A percentile compares a stretch with the other conserved stretches of the same genome.
phyloP scores from a whole-genome alignment of 495 filamentous ascomycete genomes.

The Zalerion maritima region DNA sequence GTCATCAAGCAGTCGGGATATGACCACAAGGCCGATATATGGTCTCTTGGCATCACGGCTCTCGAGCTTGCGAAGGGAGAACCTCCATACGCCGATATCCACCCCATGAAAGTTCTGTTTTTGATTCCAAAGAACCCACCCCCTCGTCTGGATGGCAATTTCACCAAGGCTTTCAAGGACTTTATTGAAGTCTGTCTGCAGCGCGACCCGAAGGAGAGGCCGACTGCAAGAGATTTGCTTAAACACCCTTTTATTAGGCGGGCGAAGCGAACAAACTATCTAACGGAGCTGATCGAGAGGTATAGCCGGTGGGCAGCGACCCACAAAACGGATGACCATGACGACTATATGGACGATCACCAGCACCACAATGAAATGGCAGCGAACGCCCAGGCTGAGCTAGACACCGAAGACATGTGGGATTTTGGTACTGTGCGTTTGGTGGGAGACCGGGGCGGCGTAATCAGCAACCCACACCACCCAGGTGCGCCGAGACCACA shows the following conservation, averaged over 20 bases:
- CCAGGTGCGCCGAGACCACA: too few species aligned
- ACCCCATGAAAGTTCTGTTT: slow-evolving; percentile 98
- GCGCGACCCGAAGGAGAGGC: slow-evolving; percentile 75
- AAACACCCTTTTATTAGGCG: slow-evolving; percentile 79
- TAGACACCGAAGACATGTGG: slow-evolving; percentile 74
- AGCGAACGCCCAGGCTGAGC: slow-evolving; percentile 12
- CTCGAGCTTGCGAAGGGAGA: slow-evolving; percentile 87
- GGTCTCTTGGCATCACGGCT: slow-evolving; percentile 96
- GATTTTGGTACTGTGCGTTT: slow-evolving; percentile 88
- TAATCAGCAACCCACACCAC: slow-evolving; percentile 28
- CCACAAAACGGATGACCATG: slow-evolving; percentile 51
- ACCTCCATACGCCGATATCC: slow-evolving; percentile 90
- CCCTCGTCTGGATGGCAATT: slow-evolving; percentile 69
- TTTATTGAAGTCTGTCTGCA: slow-evolving; percentile 80
- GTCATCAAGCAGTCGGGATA: slow-evolving; percentile 98
- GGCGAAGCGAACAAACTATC: slow-evolving; percentile 78
- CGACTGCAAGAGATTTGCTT: slow-evolving; percentile 74
- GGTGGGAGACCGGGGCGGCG: slow-evolving; percentile 38
- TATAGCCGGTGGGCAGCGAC: slow-evolving; percentile 71
- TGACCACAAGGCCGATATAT: slow-evolving; percentile 97
- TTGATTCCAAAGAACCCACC: slow-evolving; percentile 91
- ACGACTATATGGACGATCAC: slow-evolving; percentile 29
- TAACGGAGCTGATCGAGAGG: slow-evolving; percentile 87
- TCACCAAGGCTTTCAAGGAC: slow-evolving; percentile 82
- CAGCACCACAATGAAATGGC: slow-evolving; percentile 20